Base-by-base conservation (phyloP, 225 moss, liverwort and hornwort genomes). In the Lunularia cruciata region DNA sequence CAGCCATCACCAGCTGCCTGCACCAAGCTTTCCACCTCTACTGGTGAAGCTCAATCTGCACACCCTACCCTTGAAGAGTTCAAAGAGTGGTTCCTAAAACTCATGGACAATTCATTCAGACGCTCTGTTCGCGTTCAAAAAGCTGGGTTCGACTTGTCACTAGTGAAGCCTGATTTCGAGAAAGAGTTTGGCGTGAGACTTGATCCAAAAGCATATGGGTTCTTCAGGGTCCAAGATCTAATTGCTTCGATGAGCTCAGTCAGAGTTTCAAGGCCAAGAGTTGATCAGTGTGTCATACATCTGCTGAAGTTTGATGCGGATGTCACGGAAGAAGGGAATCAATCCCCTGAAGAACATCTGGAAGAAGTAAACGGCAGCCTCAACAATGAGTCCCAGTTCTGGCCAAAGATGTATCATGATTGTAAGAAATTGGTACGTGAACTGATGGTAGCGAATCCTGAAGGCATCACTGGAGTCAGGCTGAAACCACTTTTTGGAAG, bases 91-190 rank as follows among this genome's bases (percentile, higher is more conserved):
- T 71, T 75, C 53, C 15, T 75, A 30, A 37, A 55, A 67, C 45
- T 57, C 52, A 28, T 82, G 22, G 67, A 64, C 51, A 63, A 56
- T 57, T 65, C 73, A 47, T 71, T 52, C 66, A 74, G 39, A 33
- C 43, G 43, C 12, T 78, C 67, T 37, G 70, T 56, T 30, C 57
- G 70, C 33, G 52, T 32, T 9, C 65, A 66, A 59, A 67, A 15
- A 70, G 16, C 18, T 43, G 82, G 82, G 28, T 72, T 74, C 25
- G 68, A 82, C 61, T 53, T 82, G 60, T 75, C 78, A 0, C 13
- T 77, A 42, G 66, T 82, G 57, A 82, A 82, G 67, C 82, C 82
- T 3, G 62, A 62, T 20, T 82, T 78, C 68, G 82, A 82, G 68
- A 82, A 33, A 66, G 62, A 66, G 28, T 82, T 82, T 19, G 48